Evolutionary conservation across 2,329 filamentous ascomycete species (phyloP).

Genomic region (Claviceps cyperi): DNA sequence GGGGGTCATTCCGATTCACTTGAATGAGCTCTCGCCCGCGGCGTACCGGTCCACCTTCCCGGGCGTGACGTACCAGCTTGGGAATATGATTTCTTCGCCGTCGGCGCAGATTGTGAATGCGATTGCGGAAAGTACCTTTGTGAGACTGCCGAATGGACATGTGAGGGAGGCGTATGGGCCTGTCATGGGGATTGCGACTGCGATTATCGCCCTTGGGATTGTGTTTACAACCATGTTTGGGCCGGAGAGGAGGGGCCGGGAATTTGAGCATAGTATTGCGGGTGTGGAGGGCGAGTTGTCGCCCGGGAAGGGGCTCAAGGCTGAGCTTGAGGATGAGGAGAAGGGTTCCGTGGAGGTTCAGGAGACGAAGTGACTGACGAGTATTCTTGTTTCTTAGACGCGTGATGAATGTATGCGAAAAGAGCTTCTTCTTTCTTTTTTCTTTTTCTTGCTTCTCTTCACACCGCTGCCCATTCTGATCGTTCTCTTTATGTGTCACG

Average conservation of each 20-base stretch:
- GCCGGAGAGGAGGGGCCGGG: conserved; percentile 57
- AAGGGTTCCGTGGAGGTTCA: conserved; percentile 12
- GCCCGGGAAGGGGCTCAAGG: conserved; percentile 15
- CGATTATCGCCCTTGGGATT: conserved; percentile 60
- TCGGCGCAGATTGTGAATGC: conserved; percentile 67
- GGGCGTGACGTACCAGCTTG: conserved; percentile 58
- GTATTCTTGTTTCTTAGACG: too few species aligned
- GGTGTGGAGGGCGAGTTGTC: conserved; percentile 16
- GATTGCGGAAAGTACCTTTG: conserved; percentile 46
- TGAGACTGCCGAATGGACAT: conserved; percentile 39
- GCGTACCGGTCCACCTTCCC: conserved; percentile 59
- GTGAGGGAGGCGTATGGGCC: conserved; percentile 57
- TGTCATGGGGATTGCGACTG: conserved; percentile 61
- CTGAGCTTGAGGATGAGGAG: conserved; percentile 16
- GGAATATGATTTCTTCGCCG: conserved; percentile 60
- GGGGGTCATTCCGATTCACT: conserved; percentile 57
- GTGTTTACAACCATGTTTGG: conserved; percentile 53
- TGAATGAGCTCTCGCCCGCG: conserved; percentile 58
- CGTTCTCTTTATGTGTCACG: too few species aligned
- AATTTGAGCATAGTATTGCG: conserved; percentile 46
- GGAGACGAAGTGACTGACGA: conserved; percentile 2
- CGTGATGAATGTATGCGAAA: neutral
- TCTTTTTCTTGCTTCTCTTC: neutral
- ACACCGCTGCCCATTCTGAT: neutral
- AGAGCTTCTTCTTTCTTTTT: neutral